Evolutionary conservation across 108 stramenopile genomes (phyloP), one percentile per base, ranked within the genome.

Genomic region (Nannochloropsis salina): DNA sequence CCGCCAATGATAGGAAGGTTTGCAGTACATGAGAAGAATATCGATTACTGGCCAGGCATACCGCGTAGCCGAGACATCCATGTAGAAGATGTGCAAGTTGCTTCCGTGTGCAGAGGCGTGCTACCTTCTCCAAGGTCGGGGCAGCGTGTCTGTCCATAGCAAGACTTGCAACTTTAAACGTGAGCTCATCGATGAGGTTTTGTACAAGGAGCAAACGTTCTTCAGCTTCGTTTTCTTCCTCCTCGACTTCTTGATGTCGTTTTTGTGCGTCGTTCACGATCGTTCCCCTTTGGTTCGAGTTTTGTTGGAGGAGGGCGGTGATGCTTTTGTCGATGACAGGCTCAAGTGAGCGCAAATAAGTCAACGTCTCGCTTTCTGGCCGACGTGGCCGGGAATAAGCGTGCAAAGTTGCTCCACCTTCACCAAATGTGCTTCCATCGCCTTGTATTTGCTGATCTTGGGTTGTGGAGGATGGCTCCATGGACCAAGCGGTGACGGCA

Each of bases 1-100:
- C 88, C 74, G 85, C 82, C 42, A 89, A 80, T 31, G 85, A 82
- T 18, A 89, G 85, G n/a, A 89, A 43, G 9, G 88, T 89, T 82
- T 89, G 88, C 83, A 89, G 85, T 43, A 85, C 85, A 85, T 89
- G 88, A 4, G 82, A 83, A 41, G 85, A 85, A 85, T 89, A 89
- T 42, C 88, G 51, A 43, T 43, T 42, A 15, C 42, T 43, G 42
- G 31, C 41, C 2, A 83, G 15, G 42, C 31, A 9, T 43, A 3
- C 8, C 42, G 42, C 82, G 43, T 43, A 31, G 18, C 80, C 80
- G 20, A 81, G 31, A 40, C 21, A 22, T 3, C 40, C 20, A n/a
- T 81, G 22, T 41, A 41, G 31, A 81, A 41, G 31, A 81, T 11
- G 80, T 5, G 80, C 80, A 2, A 22, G 40, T 11, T 41, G 80